Evolutionary conservation across 257 asterid species (phyloP), one percentile per base, ranked within the genome.

Genomic region (Eucommia ulmoides): DNA sequence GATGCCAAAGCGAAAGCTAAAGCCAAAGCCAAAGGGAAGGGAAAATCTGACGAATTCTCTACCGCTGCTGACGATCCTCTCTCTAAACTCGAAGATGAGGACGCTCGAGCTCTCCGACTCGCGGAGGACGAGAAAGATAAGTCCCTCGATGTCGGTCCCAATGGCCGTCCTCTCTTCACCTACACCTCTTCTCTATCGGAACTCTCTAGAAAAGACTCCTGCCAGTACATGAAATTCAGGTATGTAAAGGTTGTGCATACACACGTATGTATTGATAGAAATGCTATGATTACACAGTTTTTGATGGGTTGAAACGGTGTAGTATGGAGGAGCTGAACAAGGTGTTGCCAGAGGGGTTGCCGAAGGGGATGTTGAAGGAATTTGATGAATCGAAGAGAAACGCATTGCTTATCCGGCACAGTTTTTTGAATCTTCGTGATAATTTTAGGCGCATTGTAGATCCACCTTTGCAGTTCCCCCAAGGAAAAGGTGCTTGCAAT

Each of bases 351-450:
- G 99, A 86, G 72, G 99, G 99, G 24, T 66, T 83, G 54, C 94
- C 96, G 0, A n/a, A 47, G 53, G 99, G 96, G 41, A 91, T 91
- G 96, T 22, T 65, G 52, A 83, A 86, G 78, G 99, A 91, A 65
- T 91, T 86, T 21, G 96, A 82, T 77, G 96, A 79, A 50, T 77
- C 96, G 17, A 61, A 69, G 71, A 75, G 96, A 66, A 77, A 67
- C 23, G 89, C 96, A n/a, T 66, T 91, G 89, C 64, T 91, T 67
- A 73, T 91, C 48, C 69, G 99, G 22, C 84, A 81, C 66, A 65
- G 74, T 53, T 91, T 91, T 68, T 64, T 91, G 66, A 85, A 86
- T 58, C 94, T 91, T 23, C 79, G 96, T 42, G 95, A 86, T 65
- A 86, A 91, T 77, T 91, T 83, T 73, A 69, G 72, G 59, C 73